phyloP scores from a whole-genome alignment of 306 rosid species.

The Corylus americana region DNA sequence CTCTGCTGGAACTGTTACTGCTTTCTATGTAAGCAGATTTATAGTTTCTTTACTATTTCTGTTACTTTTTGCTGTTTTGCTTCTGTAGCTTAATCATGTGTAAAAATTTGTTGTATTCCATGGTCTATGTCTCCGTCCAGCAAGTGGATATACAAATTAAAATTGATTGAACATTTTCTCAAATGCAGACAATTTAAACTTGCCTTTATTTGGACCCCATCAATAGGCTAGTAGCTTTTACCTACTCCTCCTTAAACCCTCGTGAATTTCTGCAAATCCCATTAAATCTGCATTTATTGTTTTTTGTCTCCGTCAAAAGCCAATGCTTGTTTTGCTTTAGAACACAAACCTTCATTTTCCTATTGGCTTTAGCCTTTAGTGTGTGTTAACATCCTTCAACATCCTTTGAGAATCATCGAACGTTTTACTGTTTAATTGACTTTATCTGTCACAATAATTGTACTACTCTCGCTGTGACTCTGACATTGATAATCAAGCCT shows the following conservation, averaged over 20 bases:
- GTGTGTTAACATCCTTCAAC: background rate
- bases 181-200: conserved; percentile 21
- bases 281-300: conserved; percentile 39
- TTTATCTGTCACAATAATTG: background rate
- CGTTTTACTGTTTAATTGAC: conserved; percentile 4
- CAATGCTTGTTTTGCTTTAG: background rate
- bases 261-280: conserved; percentile 16
- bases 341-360: background rate
- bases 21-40: conserved; percentile 66
- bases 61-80: background rate
- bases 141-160: background rate
- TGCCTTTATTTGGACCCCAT: conserved; percentile 13
- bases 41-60: background rate
- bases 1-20: conserved; percentile 96
- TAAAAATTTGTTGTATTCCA: conserved; percentile 12
- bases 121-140: background rate
- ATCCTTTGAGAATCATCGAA: background rate
- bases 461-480: conserved; percentile 13
- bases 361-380: no score
- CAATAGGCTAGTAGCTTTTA: conserved; percentile 17
- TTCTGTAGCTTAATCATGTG: background rate
- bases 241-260: conserved; percentile 17
- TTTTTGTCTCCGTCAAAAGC: conserved; percentile 8
- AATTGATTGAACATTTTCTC: conserved; percentile 16
- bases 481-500: background rate